Base-by-base conservation (phyloP, 331 rosid genomes). In the Malus hybrid region DNA sequence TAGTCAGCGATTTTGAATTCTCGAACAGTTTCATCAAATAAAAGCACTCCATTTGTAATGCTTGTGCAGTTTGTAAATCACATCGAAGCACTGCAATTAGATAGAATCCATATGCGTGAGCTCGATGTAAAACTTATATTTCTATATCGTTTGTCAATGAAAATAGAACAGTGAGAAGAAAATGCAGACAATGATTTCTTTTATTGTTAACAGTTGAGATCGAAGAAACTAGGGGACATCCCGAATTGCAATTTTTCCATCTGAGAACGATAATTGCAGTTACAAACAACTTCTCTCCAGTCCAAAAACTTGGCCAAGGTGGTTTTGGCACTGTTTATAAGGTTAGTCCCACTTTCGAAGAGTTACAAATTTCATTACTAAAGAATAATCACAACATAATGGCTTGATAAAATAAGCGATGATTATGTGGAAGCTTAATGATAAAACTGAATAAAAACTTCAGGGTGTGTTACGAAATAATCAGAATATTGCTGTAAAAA, bases 281-380 rank as follows among this genome's bases (percentile, higher is more conserved):
- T 12, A 79, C 82, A 10, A 42, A 67, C 59, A 36, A 73, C 64
- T 79, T 79, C 82, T 73, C 78, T 16, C 33, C 2, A 9, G 54
- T 5, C n/a, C 73, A 79, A 44, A 52, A 79, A 64, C 74, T 79
- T 20, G 82, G 82, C 15, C 78, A 79, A 44, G 78, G 83, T 57
- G 79, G 79, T 24, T 80, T 80, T 33, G 75, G 79, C 24, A 31
- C 75, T 60, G 76, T 80, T 48, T 74, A 80, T 39, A 80, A 74
- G 79, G 83, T 68, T 5, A 68, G 13, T 1, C n/a, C 18, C 6
- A 2, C 11, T 34, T 12, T 46, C 19, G 10, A 18, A 28, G 5
- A 15, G 18, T 32, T 2, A 0, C 44, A 61, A 19, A 52, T 15
- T 52, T 31, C 42, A 5, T 46, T 0, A 69, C 28, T 2, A 33